Evolutionary conservation across 441 rosid species (phyloP), one percentile per base, ranked within the genome.

Genomic region (Populus hybrid): DNA sequence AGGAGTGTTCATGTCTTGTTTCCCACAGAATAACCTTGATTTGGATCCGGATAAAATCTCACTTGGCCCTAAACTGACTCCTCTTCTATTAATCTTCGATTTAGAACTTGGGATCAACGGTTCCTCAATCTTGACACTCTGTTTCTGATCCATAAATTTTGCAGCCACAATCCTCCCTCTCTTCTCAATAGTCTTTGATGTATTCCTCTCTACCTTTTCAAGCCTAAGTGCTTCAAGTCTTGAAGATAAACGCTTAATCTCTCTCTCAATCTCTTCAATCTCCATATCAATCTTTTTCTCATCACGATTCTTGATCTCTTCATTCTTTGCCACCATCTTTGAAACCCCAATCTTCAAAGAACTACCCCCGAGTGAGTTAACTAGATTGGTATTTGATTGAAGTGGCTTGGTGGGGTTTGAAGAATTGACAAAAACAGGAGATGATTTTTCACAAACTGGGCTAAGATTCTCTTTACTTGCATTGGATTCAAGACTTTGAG

Each of bases 51-150:
- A 84, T 76, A 73, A 85, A 16, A 95, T 92, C 90, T 95, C 98
- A 20, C 88, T 82, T 5, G 99, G 99, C 42, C 97, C 94, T 75
- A 95, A 71, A 80, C 99, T 95, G 28, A 92, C 83, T 3, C 98
- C 99, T 83, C 97, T 87, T 7, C 97, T 84, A 9, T 73, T 86
- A 64, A 81, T 8, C 79, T 82, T 90, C 5, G 86, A 50, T 82
- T 88, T 86, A 21, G 88, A 54, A 40, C 81, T 86, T 10, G 86
- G 66, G 50, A 86, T 67, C 46, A 78, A 73, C 2, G 86, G 82
- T 18, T 87, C 92, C 1, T 88, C 93, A 14, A 80, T 73, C 80
- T 82, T 88, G 28, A 77, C 81, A 10, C 77, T 74, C 83, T 79
- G 91, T 80, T 85, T 92, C 11, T 76, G 69, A 84, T 88, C 96